Base-by-base conservation (phyloP, 2,329 filamentous ascomycete genomes). In the Xylariaceae sp. region DNA sequence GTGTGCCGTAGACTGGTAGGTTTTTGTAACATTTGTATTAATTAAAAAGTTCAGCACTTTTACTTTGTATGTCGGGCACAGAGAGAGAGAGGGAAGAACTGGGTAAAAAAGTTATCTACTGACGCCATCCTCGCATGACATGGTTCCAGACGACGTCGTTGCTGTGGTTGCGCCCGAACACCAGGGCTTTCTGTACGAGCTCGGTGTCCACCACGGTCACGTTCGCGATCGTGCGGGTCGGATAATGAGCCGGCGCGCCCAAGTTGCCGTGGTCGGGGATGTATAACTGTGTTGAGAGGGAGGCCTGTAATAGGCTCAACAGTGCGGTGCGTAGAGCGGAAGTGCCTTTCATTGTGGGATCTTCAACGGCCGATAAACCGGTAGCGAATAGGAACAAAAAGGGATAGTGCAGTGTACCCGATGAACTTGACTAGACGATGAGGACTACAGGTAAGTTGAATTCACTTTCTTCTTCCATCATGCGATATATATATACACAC, bases 171-270 rank as follows among this genome's bases (percentile, higher is more conserved):
- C 38, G 44, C 11, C 42, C 42, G 9, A 31, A 48, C 2, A 11
- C 37, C 17, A 35, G 21, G 5, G 47, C 47, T 21, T 43, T 40
- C 9, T 45, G 47, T 7, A 50, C 47, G n/a, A 50, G 28, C 27
- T 42, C 26, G 2, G 47, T 50, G 19, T 50, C 47, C n/a, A 48
- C 33, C 3, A 50, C 40, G 1, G 30, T 41, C n/a, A 48, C 27
- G 21, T 39, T 38, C 1, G 15, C 45, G 8, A 50, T n/a, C n/a
- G 44, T 17, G 3, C 44, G 32, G 9, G 46, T 48, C 5, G 46
- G 43, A 21, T 41, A 44, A 4, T 13, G 15, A 2, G 28, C 9
- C 14, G 12, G 11, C 11, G 11, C 11, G 6, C 11, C 21, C 21
- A 9, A 11, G 13, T 13, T 11, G 7, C 11, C 9, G 17, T n/a